These are phyloP conservation scores for Chaetomium olivaceum DNA, from an alignment of 2,329 filamentous ascomycete species.

Conservation along the genomic window DNA sequence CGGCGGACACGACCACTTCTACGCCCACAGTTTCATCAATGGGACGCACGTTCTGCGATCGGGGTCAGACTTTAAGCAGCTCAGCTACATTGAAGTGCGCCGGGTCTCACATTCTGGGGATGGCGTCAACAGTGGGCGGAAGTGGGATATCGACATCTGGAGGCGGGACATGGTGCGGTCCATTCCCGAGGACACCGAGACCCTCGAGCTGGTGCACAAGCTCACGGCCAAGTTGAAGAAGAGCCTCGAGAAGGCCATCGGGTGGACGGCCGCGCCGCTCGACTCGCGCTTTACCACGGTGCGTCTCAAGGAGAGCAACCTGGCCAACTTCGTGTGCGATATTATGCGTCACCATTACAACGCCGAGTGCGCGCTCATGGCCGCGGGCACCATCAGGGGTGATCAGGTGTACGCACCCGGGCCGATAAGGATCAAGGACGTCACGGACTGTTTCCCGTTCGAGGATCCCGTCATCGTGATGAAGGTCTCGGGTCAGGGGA, in stretches of 20 bases:
- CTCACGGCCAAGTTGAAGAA: conserved; percentile 72
- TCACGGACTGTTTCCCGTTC: conserved; percentile 89
- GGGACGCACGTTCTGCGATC: conserved; percentile 82
- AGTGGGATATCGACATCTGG: conserved; percentile 78
- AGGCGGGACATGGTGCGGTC: conserved; percentile 71
- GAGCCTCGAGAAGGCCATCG: conserved; percentile 78
- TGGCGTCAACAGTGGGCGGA: conserved; percentile 35
- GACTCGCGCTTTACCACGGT: conserved; percentile 87
- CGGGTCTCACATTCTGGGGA: conserved; percentile 49
- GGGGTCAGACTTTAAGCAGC: conserved; percentile 87
- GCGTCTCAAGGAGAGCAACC: conserved; percentile 73
- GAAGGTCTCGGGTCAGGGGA: conserved; percentile 67
- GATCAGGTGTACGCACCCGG: conserved; percentile 88
- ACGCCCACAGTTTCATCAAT: conserved; percentile 74
- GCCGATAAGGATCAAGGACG: conserved; percentile 72
- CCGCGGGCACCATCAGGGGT: conserved; percentile 79
- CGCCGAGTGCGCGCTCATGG: conserved; percentile 82
- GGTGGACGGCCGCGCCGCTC: conserved; percentile 78
- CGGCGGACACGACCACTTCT: conserved; percentile 89
- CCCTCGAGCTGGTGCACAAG: conserved; percentile 63
- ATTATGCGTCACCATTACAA: conserved; percentile 82
- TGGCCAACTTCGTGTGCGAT: conserved; percentile 90
- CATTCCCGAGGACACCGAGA: conserved; percentile 63
- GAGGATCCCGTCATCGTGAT: conserved; percentile 86
- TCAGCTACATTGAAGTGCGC: conserved; percentile 82